Evolutionary conservation across 768 basidiomycete genomes (phyloP).

Genomic region (Leccinum disarticulatum): DNA sequence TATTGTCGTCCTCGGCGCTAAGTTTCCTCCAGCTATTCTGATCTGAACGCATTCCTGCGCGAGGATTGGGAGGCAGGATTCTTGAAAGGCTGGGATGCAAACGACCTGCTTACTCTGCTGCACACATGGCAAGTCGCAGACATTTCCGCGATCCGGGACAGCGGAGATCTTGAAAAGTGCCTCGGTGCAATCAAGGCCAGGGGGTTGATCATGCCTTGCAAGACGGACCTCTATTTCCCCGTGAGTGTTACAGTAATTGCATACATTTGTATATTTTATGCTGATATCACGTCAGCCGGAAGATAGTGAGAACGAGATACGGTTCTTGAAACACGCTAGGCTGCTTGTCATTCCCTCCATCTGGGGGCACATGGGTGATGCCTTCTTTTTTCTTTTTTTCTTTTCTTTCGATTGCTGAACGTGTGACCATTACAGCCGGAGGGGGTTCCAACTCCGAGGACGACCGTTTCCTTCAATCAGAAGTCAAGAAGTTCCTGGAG

Average conservation of each 20-base stretch:
- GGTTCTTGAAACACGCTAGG: slow-evolving; percentile 40
- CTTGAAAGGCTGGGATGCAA: slow-evolving; percentile 51
- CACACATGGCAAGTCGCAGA: slow-evolving; percentile 54
- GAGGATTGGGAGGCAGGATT: slow-evolving; percentile 52
- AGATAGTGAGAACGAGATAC: slow-evolving; percentile 51
- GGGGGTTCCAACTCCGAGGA: slow-evolving; percentile 42
- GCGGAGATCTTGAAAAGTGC: slow-evolving; percentile 43
- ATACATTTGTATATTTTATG: background rate
- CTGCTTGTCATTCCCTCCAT: slow-evolving; percentile 52
- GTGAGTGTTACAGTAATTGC: slow-evolving; percentile 38
- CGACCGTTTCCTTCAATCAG: slow-evolving; percentile 40
- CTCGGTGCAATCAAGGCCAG: slow-evolving; percentile 48
- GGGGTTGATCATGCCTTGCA: slow-evolving; percentile 60
- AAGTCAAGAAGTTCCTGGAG: slow-evolving; percentile 47
- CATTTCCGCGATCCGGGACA: slow-evolving; percentile 46
- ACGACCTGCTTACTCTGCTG: slow-evolving; percentile 51
- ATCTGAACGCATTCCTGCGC: slow-evolving; percentile 48
- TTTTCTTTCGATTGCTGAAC: background rate
- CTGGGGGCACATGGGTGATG: slow-evolving; percentile 57
- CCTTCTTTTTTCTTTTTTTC: background rate
- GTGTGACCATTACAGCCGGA: slow-evolving; percentile 37
- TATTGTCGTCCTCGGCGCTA: background rate
- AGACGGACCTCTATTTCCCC: slow-evolving; percentile 61
- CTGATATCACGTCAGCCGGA: slow-evolving; percentile 43
- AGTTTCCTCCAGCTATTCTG: slow-evolving; percentile 40